Conservation (phyloP, 1,284 basidiomycete genomes). For the Ganoderma sp. region DNA sequence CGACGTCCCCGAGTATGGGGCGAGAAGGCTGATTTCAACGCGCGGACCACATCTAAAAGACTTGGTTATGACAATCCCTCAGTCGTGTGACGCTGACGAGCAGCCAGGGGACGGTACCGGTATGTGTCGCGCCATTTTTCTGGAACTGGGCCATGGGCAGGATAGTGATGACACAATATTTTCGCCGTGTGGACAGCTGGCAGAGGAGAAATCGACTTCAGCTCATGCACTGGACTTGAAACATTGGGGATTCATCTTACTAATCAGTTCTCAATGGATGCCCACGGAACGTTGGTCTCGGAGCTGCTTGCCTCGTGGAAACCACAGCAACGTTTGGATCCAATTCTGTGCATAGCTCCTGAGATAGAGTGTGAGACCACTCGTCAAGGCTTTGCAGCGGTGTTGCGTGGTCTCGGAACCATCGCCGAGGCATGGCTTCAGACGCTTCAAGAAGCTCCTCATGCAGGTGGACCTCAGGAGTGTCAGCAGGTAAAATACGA, state of each 20-base stretch:
- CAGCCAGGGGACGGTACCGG: neutral
- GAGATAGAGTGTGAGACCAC: neutral
- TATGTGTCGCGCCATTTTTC: neutral
- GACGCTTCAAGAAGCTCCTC: neutral
- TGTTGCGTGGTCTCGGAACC: neutral
- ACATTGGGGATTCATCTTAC: neutral
- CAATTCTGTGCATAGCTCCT: neutral
- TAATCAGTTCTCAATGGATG: neutral
- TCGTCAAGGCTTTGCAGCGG: neutral
- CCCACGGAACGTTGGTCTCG: too few species aligned
- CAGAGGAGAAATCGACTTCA: neutral
- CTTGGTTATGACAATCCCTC: neutral
- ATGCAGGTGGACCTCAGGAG: neutral
- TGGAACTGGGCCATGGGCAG: too few species aligned
- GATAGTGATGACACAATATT: too few species aligned
- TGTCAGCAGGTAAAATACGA: neutral
- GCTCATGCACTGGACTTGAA: neutral
- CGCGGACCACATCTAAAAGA: neutral
- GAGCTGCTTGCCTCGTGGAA: neutral
- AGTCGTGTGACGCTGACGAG: neutral
- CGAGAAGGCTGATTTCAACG: neutral
- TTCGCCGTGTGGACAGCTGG: neutral
- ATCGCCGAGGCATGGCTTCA: neutral
- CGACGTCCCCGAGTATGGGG: neutral
- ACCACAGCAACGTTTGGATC: neutral